These are phyloP conservation scores for Podaxis mareebaensis DNA, from an alignment of 768 basidiomycete species.

Conservation along the genomic window DNA sequence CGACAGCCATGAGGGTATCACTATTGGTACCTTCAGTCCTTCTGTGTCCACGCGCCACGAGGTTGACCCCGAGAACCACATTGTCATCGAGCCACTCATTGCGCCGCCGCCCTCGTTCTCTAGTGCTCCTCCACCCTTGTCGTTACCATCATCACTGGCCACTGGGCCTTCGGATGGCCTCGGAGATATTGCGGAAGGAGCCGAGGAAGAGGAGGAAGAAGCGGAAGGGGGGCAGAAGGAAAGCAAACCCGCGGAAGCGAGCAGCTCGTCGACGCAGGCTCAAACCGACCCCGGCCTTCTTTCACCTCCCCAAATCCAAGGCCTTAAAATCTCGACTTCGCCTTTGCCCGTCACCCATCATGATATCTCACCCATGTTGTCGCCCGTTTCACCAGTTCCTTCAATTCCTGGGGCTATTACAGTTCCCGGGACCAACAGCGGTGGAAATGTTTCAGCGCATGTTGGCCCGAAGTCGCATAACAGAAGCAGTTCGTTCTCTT, in stretches of 20 bases:
- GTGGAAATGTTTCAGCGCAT: neutral
- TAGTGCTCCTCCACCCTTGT: slow-evolving; percentile 16
- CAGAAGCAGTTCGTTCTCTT: slow-evolving; percentile 22
- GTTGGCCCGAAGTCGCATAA: slow-evolving; percentile 7
- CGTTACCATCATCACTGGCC: slow-evolving; percentile 39
- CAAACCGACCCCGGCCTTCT: slow-evolving; percentile 27
- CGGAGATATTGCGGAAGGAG: slow-evolving; percentile 66
- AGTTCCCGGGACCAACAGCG: neutral
- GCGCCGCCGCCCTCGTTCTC: slow-evolving; percentile 29
- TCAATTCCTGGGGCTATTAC: slow-evolving; percentile 22
- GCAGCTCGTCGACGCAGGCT: slow-evolving; percentile 6
- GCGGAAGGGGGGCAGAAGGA: slow-evolving; percentile 18
- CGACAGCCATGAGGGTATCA: slow-evolving; percentile 17
- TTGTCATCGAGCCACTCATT: slow-evolving; percentile 55
- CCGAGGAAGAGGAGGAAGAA: slow-evolving; percentile 55
- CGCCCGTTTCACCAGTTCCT: slow-evolving; percentile 29
- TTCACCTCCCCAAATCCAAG: slow-evolving; percentile 49
- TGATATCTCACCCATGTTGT: slow-evolving; percentile 25
- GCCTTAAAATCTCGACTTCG: slow-evolving; percentile 54
- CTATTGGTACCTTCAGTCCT: slow-evolving; percentile 24
- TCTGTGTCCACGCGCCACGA: slow-evolving; percentile 17
- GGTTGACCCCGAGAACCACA: slow-evolving; percentile 11
- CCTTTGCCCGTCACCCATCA: slow-evolving; percentile 29
- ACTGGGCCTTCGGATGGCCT: slow-evolving; percentile 38
- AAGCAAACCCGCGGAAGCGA: slow-evolving; percentile 13